Evolutionary conservation across 768 basidiomycete species (phyloP).

Genomic region (Tricholoma furcatifolium): DNA sequence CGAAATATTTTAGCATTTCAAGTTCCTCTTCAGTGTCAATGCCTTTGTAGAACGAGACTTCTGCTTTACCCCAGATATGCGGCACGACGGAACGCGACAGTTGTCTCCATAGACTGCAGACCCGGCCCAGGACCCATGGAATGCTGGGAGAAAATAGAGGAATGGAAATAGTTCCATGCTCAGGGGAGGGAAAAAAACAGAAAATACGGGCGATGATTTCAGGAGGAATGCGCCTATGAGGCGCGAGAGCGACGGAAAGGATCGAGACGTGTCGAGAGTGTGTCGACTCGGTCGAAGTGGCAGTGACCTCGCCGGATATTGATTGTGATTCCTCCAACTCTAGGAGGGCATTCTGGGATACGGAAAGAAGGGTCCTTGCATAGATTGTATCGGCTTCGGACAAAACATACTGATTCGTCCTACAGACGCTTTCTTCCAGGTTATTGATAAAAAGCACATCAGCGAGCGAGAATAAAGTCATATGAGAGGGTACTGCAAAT

Average conservation of each 20-base stretch:
- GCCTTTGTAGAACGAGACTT: not conserved
- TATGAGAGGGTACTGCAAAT: not conserved
- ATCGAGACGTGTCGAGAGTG: not conserved
- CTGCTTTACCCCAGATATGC: not conserved
- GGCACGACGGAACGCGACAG: not conserved
- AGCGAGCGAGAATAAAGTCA: not conserved
- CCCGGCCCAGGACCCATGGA: not conserved
- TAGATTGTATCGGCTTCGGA: not conserved
- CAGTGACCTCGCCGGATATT: too few species aligned
- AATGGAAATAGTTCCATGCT: not conserved
- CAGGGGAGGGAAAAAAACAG: not conserved
- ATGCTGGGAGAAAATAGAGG: not conserved
- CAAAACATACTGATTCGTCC: not conserved
- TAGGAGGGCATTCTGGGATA: not conserved
- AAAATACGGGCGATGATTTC: not conserved
- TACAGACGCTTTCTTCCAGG: not conserved
- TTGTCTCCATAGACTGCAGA: not conserved
- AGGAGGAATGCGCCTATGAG: not conserved
- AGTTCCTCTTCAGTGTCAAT: too few species aligned
- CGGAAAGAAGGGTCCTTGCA: not conserved
- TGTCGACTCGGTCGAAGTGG: not conserved
- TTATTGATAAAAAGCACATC: not conserved
- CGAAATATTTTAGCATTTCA: not conserved
- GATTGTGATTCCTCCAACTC: too few species aligned
- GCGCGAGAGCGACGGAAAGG: not conserved